Evolutionary conservation across 2,329 filamentous ascomycete genomes (phyloP).

Genomic region (Penicillium fuscoglaucum): DNA sequence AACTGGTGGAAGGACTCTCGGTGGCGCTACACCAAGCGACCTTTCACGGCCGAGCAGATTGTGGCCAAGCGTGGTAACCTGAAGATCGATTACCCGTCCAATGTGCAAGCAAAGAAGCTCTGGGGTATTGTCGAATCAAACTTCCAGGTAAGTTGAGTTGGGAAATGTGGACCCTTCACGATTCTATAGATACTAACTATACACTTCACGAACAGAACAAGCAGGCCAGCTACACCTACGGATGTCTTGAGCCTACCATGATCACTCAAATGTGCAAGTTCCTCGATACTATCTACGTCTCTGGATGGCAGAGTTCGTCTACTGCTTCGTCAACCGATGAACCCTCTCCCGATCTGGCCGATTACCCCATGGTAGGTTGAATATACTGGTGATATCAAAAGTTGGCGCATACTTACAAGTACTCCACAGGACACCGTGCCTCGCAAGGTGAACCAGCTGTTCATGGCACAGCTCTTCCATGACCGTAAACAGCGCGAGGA

Average conservation of each 20-base stretch:
- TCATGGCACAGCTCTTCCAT: constrained; percentile 98
- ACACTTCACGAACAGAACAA: constrained; percentile 57
- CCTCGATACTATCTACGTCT: constrained; percentile 97
- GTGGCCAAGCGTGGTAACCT: constrained; percentile 91
- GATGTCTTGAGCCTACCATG: constrained; percentile 96
- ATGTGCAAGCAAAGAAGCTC: constrained; percentile 86
- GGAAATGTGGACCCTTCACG: background rate
- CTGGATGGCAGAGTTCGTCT: constrained; percentile 97
- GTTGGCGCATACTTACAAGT: constrained; percentile 15
- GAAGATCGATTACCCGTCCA: constrained; percentile 89
- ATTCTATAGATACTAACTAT: constrained; percentile 16
- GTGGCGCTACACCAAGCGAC: constrained; percentile 89
- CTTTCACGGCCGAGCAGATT: constrained; percentile 96
- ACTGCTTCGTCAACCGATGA: constrained; percentile 94
- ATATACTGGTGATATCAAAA: background rate
- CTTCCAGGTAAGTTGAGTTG: constrained; percentile 65
- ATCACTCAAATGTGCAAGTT: constrained; percentile 99
- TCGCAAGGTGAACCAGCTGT: constrained; percentile 96
- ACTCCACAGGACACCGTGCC: constrained; percentile 80
- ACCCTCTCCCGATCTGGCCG: constrained; percentile 94
- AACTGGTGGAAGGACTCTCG: constrained; percentile 90
- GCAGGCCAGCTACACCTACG: constrained; percentile 91
- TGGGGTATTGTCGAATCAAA: constrained; percentile 85
- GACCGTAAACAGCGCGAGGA: constrained; percentile 98
- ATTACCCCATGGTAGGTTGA: constrained; percentile 79